phyloP scores from a whole-genome alignment of 495 filamentous ascomycete genomes.

The Rhypophila decipiens region DNA sequence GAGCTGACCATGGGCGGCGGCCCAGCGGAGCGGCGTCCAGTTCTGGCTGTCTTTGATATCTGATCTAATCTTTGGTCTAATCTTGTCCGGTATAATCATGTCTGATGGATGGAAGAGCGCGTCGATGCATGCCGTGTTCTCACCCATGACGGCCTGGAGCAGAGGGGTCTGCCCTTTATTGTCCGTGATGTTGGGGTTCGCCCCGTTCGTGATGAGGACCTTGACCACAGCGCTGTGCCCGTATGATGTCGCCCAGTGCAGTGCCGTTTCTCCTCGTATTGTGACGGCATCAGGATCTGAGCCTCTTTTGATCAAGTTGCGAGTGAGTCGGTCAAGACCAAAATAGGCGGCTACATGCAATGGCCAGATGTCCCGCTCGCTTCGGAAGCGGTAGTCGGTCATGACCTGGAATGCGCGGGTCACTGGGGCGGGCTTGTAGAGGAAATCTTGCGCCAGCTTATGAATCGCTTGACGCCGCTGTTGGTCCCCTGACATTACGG shows the following conservation, averaged over 20 bases:
- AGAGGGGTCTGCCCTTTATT: background rate
- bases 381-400: background rate
- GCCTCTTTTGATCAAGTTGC: background rate
- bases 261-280: background rate
- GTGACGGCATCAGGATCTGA: background rate
- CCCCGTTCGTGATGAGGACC: background rate
- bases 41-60: background rate
- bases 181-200: background rate
- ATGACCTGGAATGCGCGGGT: background rate
- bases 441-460: background rate
- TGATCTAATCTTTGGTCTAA: too few relatives aligned
- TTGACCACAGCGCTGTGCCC: background rate
- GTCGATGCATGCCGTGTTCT: background rate
- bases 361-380: background rate
- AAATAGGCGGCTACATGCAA: conserved; percentile 1
- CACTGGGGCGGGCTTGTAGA: background rate
- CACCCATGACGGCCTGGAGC: background rate
- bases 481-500: background rate
- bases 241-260: background rate
- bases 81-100: too few relatives aligned
- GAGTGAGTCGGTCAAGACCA: background rate
- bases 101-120: background rate
- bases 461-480: background rate
- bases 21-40: background rate
- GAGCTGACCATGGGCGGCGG: background rate